Evolutionary conservation across 352 stramenopile species (phyloP), one percentile per base, ranked within the genome.

Genomic region (Poterioochromonas sp.): DNA sequence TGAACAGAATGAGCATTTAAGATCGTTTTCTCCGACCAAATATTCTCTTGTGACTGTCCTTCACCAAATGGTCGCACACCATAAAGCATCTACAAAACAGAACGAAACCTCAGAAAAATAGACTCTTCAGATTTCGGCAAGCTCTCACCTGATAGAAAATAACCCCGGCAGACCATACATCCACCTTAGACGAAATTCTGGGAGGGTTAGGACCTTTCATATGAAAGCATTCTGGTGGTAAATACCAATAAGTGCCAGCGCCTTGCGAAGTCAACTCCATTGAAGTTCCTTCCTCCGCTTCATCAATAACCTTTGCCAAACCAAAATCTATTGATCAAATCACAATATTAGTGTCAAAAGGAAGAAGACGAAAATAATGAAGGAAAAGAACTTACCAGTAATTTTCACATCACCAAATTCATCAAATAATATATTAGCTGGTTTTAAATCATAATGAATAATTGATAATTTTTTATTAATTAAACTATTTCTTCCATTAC

Each of bases 391-490:
- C 70, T 95, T 58, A 58, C 47, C 90, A 12, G 92, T 96, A 82
- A 97, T 95, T 80, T 96, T 97, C 18, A 91, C 90, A 78, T 93
- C 87, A 8, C 90, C 89, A 58, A 87, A 79, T 73, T 88, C 85
- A 83, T 96, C 91, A 84, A 97, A 95, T 5, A 97, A 79, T 76
- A 97, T 96, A 79, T 96, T 96, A 0, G 65, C 65, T 22, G 92
- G 92, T 80, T 97, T 97, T 11, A 97, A 81, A 82, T 97, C 92
- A 81, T 95, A 97, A 80, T 97, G 92, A 81, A 97, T 97, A 77
- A 97, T 92, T 18, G 87, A 88, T 65, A 89, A 81, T 35, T 87
- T 83, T 8, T 60, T 51, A 41, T 80, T 69, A n/a, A n/a, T n/a
- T 11, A 34, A 20, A 68, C 26, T 32, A 35, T 15, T 15, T n/a